phyloP scores from a whole-genome alignment of 23 red algal genomes.

The Cyanidium caldarium region DNA sequence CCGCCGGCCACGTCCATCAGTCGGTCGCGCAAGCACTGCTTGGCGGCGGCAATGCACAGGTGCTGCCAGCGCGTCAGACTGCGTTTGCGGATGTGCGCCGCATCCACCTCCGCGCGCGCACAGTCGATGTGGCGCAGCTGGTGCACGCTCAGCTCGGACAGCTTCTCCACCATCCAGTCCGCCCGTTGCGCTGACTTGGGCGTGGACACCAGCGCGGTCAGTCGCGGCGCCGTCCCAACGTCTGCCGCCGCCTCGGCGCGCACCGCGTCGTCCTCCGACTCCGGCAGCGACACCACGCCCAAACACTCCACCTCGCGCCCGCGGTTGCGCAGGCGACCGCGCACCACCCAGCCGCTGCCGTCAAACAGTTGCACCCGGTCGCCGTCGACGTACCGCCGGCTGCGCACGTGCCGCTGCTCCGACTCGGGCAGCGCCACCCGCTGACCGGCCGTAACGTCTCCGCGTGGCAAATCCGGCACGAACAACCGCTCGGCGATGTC shows the following conservation, averaged over 20 bases:
- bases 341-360: not conserved
- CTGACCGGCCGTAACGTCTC: not conserved
- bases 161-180: constrained; percentile 77
- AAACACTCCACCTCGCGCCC: not conserved
- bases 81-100: not conserved
- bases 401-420: constrained; percentile 3
- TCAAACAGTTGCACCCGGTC: not conserved
- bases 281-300: not conserved
- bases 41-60: constrained; percentile 45
- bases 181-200: constrained; percentile 20
- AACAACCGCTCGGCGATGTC: constrained; percentile 1
- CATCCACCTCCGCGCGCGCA: constrained; percentile 1
- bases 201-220: constrained; percentile 11
- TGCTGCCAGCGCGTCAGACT: constrained; percentile 27
- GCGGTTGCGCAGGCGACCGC: not conserved
- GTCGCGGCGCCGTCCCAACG: not conserved
- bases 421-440: not conserved
- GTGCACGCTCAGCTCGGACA: constrained; percentile 48
- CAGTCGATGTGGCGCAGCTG: constrained; percentile 9
- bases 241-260: not conserved
- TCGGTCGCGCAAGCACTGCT: constrained; percentile 39
- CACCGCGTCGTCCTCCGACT: too few species aligned
- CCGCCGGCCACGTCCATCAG: constrained; percentile 1
- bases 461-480: not conserved
- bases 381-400: not conserved